These are phyloP conservation scores for Tremella yokohamensis DNA, from an alignment of 768 basidiomycete species.

Conservation along the genomic window DNA sequence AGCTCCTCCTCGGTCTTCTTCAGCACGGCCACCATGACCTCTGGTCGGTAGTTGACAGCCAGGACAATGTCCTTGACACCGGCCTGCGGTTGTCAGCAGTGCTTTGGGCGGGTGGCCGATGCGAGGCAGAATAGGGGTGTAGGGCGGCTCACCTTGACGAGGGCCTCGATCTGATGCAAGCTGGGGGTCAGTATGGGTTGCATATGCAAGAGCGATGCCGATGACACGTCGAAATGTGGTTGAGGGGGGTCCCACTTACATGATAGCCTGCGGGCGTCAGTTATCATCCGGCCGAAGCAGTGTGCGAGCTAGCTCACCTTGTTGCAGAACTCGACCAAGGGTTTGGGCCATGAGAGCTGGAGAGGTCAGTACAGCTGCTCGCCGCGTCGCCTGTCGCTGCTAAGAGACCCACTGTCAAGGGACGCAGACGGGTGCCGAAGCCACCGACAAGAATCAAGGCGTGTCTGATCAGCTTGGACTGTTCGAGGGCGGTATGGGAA, in stretches of 20 bases:
- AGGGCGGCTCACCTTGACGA: constrained; percentile 51
- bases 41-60: constrained; percentile 56
- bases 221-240: not conserved
- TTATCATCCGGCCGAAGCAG: not conserved
- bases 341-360: constrained; percentile 54
- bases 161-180: constrained; percentile 56
- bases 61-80: constrained; percentile 57
- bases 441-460: constrained; percentile 56
- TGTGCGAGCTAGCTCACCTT: constrained; percentile 44
- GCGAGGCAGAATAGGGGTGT: not conserved
- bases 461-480: constrained; percentile 9
- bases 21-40: constrained; percentile 56
- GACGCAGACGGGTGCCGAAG: constrained; percentile 56
- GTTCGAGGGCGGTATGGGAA: too few species aligned
- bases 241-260: constrained; percentile 35
- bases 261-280: constrained; percentile 49
- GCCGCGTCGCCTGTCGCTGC: not conserved
- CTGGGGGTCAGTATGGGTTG: constrained; percentile 31
- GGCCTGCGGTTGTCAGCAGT: constrained; percentile 38
- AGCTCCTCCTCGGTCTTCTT: constrained; percentile 55
- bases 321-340: constrained; percentile 54
- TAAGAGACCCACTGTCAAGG: constrained; percentile 51
- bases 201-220: not conserved
- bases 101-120: constrained; percentile 3
- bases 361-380: constrained; percentile 10